phyloP scores from a whole-genome alignment of 2,329 filamentous ascomycete species.

The Penicillium sclerotiorum region DNA sequence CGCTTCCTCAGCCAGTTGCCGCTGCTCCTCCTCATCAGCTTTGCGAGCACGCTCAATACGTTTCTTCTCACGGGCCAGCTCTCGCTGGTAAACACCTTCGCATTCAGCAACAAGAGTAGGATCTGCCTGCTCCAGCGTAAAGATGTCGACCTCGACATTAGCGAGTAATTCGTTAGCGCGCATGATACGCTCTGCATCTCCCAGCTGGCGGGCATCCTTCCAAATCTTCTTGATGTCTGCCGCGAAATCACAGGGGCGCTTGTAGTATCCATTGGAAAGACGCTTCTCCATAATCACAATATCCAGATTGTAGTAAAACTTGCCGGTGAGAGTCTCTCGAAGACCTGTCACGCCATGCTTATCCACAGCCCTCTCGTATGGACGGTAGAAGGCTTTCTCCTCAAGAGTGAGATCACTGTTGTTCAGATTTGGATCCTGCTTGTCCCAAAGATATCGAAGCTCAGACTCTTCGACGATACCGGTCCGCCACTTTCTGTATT shows the following conservation, averaged over 20 bases:
- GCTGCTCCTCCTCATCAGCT: slow-evolving; percentile 36
- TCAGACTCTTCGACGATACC: slow-evolving; percentile 73
- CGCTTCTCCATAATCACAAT: slow-evolving; percentile 91
- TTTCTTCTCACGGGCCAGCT: slow-evolving; percentile 68
- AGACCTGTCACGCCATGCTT: slow-evolving; percentile 77
- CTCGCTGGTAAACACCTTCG: slow-evolving; percentile 76
- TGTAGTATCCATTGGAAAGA: slow-evolving; percentile 96
- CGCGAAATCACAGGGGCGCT: slow-evolving; percentile 84
- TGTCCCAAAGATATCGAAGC: slow-evolving; percentile 81
- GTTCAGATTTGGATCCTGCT: slow-evolving; percentile 71
- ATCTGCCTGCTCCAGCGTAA: slow-evolving; percentile 68
- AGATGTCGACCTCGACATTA: slow-evolving; percentile 93
- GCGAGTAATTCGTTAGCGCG: slow-evolving; percentile 89
- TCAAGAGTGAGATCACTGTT: slow-evolving; percentile 62
- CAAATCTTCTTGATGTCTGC: slow-evolving; percentile 82
- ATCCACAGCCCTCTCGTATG: slow-evolving; percentile 79
- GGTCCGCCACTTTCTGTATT: slow-evolving; percentile 84
- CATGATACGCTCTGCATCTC: slow-evolving; percentile 79
- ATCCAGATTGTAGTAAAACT: slow-evolving; percentile 94
- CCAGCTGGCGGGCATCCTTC: slow-evolving; percentile 79
- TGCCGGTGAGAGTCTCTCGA: slow-evolving; percentile 71
- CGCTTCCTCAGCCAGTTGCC: slow-evolving; percentile 4
- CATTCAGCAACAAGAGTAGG: slow-evolving; percentile 70
- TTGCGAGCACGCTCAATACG: slow-evolving; percentile 58
- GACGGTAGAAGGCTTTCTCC: slow-evolving; percentile 64